Percentiles rank a stretch among this genome's conserved stretches.
Evolutionary conservation across 768 basidiomycete species (phyloP).

Genomic region (Serendipita indica): DNA sequence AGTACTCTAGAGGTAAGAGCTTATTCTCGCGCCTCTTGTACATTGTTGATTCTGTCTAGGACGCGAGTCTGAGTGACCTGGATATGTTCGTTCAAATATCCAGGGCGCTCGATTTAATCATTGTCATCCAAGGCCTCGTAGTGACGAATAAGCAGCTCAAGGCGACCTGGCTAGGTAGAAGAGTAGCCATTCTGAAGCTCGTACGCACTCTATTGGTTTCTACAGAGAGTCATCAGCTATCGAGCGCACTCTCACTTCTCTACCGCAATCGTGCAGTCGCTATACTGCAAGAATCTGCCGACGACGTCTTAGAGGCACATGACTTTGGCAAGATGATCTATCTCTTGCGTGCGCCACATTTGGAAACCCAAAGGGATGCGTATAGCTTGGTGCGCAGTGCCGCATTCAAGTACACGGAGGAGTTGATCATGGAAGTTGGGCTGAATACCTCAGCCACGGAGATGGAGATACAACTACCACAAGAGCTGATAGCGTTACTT

Average conservation of each 20-base stretch:
- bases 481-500: constrained; percentile 52
- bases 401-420: constrained; percentile 59
- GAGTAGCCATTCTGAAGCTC: constrained; percentile 36
- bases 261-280: neutral
- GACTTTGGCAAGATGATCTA: constrained; percentile 40
- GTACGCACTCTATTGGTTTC: constrained; percentile 46
- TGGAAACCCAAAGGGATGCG: constrained; percentile 58
- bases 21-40: neutral
- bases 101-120: constrained; percentile 52
- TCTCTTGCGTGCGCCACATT: constrained; percentile 49
- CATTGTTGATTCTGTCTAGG: constrained; percentile 26
- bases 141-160: constrained; percentile 59
- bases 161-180: constrained; percentile 49
- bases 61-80: constrained; percentile 42
- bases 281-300: neutral
- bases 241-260: neutral
- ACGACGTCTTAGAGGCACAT: neutral
- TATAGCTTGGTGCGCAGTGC: constrained; percentile 59
- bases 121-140: constrained; percentile 52
- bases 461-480: constrained; percentile 42
- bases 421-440: constrained; percentile 75
- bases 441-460: constrained; percentile 47
- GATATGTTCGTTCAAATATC: constrained; percentile 46
- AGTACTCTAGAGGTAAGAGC: constrained; percentile 66
- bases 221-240: constrained; percentile 31